phyloP scores from a whole-genome alignment of 164 flowering plant species.

The Nymphaea thermarum region DNA sequence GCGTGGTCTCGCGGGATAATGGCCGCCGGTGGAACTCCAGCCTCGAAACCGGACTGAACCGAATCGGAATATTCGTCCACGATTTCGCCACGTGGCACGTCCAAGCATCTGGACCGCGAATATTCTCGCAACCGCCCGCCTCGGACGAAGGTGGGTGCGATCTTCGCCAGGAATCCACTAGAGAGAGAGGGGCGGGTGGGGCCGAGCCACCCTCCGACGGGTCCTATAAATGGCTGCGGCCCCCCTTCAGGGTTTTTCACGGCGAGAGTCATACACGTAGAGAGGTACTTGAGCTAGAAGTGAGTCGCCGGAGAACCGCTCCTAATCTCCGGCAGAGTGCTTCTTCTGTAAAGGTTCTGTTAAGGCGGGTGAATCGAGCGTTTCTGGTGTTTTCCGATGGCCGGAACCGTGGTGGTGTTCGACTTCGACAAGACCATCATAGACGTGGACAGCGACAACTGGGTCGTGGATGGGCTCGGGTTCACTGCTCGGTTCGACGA shows the following conservation, averaged over 20 bases:
- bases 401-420: constrained; percentile 43
- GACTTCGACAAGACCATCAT: constrained; percentile 84
- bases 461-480: constrained; percentile 66
- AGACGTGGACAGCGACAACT: constrained; percentile 68
- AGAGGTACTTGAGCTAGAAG: no score
- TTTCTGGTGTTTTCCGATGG: constrained; percentile 11
- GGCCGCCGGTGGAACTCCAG: no score
- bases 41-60: background rate
- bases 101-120: background rate
- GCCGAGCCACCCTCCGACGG: background rate
- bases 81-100: background rate
- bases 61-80: background rate
- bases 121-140: background rate
- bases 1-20: no score
- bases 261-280: no score
- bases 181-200: background rate
- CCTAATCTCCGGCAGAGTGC: background rate
- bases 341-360: no score
- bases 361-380: background rate
- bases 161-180: background rate
- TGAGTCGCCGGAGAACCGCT: background rate
- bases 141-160: background rate
- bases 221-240: background rate
- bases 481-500: constrained; percentile 35
- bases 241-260: no score